Evolutionary conservation across 129 eudicot species (phyloP).

Genomic region (Helichrysum umbraculigerum): DNA sequence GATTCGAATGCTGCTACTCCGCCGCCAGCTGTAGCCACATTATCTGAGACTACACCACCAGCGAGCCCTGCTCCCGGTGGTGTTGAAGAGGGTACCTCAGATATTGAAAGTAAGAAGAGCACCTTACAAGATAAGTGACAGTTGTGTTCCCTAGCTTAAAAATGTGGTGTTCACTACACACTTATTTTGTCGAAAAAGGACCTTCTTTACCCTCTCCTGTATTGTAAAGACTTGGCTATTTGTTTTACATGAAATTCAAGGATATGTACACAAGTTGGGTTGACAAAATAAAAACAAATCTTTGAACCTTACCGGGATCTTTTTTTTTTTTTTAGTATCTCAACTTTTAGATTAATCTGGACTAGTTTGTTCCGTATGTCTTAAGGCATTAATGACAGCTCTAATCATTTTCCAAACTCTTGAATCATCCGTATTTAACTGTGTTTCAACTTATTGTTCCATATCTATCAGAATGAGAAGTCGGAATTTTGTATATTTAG

Average conservation of each 20-base stretch:
- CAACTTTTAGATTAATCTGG: too few relatives aligned
- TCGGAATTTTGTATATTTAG: too few relatives aligned
- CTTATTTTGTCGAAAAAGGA: conserved; percentile 10
- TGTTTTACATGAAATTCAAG: conserved; percentile 33
- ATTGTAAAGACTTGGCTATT: conserved; percentile 36
- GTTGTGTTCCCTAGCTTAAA: conserved; percentile 10
- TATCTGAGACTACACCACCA: conserved; percentile 17
- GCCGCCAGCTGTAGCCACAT: not conserved
- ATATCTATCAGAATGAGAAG: too few relatives aligned
- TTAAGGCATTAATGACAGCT: too few relatives aligned
- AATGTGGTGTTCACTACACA: conserved; percentile 21
- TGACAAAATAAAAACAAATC: conserved; percentile 16
- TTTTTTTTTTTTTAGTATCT: too few relatives aligned
- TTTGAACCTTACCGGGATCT: too few relatives aligned
- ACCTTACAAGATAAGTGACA: conserved; percentile 29
- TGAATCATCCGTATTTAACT: too few relatives aligned
- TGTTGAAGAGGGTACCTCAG: conserved; percentile 14
- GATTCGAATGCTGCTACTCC: conserved; percentile 18
- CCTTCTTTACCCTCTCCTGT: conserved; percentile 5
- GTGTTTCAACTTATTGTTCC: too few relatives aligned
- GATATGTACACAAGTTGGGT: conserved; percentile 20
- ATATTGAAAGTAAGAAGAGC: conserved; percentile 26
- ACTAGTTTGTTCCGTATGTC: too few relatives aligned
- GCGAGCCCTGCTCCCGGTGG: conserved; percentile 1
- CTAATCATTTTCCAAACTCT: too few relatives aligned